Conservation (phyloP, 2,329 filamentous ascomycete genomes). For the Tolypocladium ophioglossoides region DNA sequence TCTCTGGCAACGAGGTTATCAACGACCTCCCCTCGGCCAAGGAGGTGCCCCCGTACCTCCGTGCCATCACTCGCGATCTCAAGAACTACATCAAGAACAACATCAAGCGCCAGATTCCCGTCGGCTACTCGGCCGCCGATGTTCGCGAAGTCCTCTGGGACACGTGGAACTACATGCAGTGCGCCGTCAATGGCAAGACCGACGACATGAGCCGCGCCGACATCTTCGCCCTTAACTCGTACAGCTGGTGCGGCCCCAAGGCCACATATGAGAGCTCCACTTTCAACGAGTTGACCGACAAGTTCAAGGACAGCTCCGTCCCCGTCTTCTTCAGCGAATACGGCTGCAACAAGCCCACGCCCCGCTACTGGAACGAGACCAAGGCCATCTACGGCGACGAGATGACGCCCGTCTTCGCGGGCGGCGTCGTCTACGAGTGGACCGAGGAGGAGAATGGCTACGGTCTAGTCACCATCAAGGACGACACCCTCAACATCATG, state of each 20-base stretch:
- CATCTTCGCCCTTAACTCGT: conserved; percentile 65
- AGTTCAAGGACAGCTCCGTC: conserved; percentile 55
- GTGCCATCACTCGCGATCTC: conserved; percentile 67
- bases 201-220: conserved; percentile 56
- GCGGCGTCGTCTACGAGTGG: conserved; percentile 75
- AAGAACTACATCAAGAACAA: conserved; percentile 72
- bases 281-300: conserved; percentile 51
- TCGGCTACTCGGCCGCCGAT: conserved; percentile 74
- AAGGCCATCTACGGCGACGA: conserved; percentile 58
- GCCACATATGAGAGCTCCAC: conserved; percentile 52
- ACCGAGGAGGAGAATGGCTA: conserved; percentile 59
- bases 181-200: conserved; percentile 42
- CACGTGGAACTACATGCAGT: conserved; percentile 67
- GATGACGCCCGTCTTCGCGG: conserved; percentile 60
- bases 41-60: conserved; percentile 57
- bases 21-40: conserved; percentile 51
- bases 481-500: conserved; percentile 46
- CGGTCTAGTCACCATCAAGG: conserved; percentile 52
- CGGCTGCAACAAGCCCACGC: conserved; percentile 64
- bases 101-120: conserved; percentile 56
- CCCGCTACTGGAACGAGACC: conserved; percentile 69
- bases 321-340: conserved; percentile 77
- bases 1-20: conserved; percentile 72
- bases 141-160: conserved; percentile 64
- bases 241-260: conserved; percentile 56